Base-by-base conservation (phyloP, 139 green algal species). In the Haematococcus sp. region DNA sequence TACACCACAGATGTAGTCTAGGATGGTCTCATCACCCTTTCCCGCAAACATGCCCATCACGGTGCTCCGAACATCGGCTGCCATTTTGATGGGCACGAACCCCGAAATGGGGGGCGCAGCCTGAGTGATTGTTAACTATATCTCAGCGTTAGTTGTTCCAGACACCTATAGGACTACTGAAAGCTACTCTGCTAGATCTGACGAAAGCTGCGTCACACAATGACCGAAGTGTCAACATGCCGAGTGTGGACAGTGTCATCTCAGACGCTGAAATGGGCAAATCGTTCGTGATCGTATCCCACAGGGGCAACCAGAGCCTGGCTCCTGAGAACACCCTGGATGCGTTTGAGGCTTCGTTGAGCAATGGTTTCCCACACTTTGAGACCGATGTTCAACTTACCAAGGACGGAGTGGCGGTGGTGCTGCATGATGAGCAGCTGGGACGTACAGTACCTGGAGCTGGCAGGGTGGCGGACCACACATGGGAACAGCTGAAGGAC, bases 1-100 rank as follows among this genome's bases (percentile, higher is more conserved):
- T 28, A 90, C 55, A 19, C 69, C 81, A 44, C 59, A 33, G 4
- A 89, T 71, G 46, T 91, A 91, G 25, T 89, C 84, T 0, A 91
- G 27, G 16, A 91, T 91, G 0, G 75, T 81, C 17, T 81, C 78
- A 67, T 91, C 86, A 11, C 61, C 72, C 68, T 58, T 71, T 32
- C 64, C 64, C 11, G 35, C 4, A 22, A 71, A 71, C 40, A 71
- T 22, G n/a, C n/a, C 4, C 58, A 30, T 65, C 58, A 65, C 58
- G 40, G 40, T 49, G 40, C 40, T 11, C 11, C 40, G 7, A 19
- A 49, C 40, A 49, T 49, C 40, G 40, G 40, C 40, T 49, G 40
- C 40, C 40, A 49, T 49, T 11, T 49, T 49, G 7, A 11, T 11
- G 7, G 40, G 11, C 40, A 49, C n/a, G 40, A 49, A 7, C 40